Evolutionary conservation across 257 asterid species (phyloP), one percentile per base, ranked within the genome.

Genomic region (Lithospermum erythrorhizon): DNA sequence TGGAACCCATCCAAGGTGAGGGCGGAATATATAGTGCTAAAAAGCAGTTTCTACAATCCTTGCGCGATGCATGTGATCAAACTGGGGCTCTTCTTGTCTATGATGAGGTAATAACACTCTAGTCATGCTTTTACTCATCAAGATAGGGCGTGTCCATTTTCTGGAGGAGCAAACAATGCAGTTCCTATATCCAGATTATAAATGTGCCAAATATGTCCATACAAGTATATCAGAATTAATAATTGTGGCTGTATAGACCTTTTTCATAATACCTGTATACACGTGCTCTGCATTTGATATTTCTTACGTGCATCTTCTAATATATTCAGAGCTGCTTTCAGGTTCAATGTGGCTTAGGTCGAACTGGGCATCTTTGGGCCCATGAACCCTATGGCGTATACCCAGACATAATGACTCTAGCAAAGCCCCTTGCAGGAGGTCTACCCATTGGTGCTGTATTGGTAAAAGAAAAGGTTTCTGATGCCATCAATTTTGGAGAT

Each of bases 381-480:
- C 86, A 91, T 15, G 97, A 91, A 68, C 78, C 79, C 1, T 91
- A 77, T 16, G 84, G 68, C 9, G 67, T 91, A 51, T 79, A 65
- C 79, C 98, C 97, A 0, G 99, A 89, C 60, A 81, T 93, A 59
- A 93, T 89, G 97, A 89, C 97, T 24, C 85, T 84, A 9, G 99
- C 99, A 63, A 93, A 93, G 73, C 99, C 99, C 64, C 90, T 93
- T n/a, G 99, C 97, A 0, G 95, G 96, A 58, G 99, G 97, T 53
- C 87, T 89, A 57, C 97, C 99, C 57, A 86, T 89, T 1, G 99
- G 97, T 7, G 99, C 96, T 1, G 94, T 78, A 21, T 62, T 90
- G 5, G 82, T 80, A 17, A 86, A 94, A 0, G 91, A 93, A 80
- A 70, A 75, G 54, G 83, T 93, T 10, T 87, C 89, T 27, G 65